A percentile compares a stretch with the other conserved stretches of the same genome.
These are phyloP conservation scores for Phaeosphaeriaceae sp. DNA, from an alignment of 2,329 filamentous ascomycete species.

Conservation along the genomic window DNA sequence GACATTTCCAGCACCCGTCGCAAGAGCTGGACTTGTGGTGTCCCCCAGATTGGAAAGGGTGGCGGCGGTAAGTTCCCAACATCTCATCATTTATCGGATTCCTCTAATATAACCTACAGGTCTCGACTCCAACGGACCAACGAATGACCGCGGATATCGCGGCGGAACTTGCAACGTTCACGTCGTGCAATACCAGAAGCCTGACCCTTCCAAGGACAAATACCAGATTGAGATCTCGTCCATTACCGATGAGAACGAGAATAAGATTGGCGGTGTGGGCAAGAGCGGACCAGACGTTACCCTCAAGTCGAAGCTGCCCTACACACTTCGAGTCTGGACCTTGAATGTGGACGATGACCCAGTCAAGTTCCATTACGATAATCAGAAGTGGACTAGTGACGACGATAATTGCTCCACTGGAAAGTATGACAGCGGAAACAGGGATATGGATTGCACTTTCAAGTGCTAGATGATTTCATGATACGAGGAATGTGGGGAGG, in stretches of 20 bases:
- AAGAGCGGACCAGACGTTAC: slow-evolving; percentile 2
- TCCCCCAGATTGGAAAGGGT: slow-evolving; percentile 12
- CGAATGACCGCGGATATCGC: slow-evolving; percentile 6
- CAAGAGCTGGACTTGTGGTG: slow-evolving; percentile 12
- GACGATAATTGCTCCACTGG: slow-evolving; percentile 3
- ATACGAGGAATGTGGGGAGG: background rate
- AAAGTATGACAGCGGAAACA: slow-evolving; percentile 9
- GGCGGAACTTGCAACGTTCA: slow-evolving; percentile 10
- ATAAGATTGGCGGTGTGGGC: slow-evolving; percentile 5
- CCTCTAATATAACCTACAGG: background rate
- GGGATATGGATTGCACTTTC: slow-evolving; percentile 12
- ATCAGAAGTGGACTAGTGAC: slow-evolving; percentile 8
- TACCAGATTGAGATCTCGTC: slow-evolving; percentile 9
- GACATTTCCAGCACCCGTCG: background rate
- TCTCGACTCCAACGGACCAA: slow-evolving; percentile 10
- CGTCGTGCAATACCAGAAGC: slow-evolving; percentile 16
- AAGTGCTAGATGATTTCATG: background rate
- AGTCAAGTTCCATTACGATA: slow-evolving; percentile 6
- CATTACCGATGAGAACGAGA: slow-evolving; percentile 11
- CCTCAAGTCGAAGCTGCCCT: slow-evolving; percentile 9
- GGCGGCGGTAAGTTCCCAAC: background rate
- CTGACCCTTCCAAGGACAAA: slow-evolving; percentile 12
- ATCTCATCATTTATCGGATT: background rate
- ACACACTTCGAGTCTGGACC: slow-evolving; percentile 7
- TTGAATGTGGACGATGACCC: slow-evolving; percentile 7